phyloP scores from a whole-genome alignment of 2,329 filamentous ascomycete genomes.

The Fusarium tricinctum region DNA sequence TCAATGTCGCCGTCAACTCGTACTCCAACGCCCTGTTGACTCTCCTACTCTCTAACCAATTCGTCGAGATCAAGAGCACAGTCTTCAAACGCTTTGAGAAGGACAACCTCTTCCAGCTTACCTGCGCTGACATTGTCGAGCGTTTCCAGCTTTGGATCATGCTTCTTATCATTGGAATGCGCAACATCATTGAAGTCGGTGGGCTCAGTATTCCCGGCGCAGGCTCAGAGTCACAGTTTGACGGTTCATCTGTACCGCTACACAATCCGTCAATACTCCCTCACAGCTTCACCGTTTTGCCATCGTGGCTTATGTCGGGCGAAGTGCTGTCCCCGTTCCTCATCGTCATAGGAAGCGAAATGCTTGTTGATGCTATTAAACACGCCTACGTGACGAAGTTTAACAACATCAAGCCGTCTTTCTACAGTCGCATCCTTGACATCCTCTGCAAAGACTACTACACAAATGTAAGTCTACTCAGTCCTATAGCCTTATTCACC shows the following conservation, averaged over 20 bases:
- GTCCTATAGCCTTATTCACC: background rate
- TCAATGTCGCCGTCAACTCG: conserved; percentile 98
- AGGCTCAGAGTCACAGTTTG: conserved; percentile 62
- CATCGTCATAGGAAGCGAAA: conserved; percentile 94
- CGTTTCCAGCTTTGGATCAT: conserved; percentile 98
- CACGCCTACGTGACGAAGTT: conserved; percentile 99
- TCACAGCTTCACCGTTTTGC: conserved; percentile 90
- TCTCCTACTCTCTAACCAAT: conserved; percentile 94
- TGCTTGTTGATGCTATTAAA: conserved; percentile 96
- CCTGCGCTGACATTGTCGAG: conserved; percentile 96
- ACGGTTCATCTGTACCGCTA: conserved; percentile 69
- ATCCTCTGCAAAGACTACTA: conserved; percentile 98
- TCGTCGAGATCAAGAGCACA: conserved; percentile 98
- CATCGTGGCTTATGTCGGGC: conserved; percentile 80
- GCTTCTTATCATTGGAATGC: conserved; percentile 93
- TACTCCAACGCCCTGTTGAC: conserved; percentile 97
- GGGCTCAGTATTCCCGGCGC: conserved; percentile 77
- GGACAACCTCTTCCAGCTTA: conserved; percentile 96
- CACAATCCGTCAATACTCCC: conserved; percentile 83
- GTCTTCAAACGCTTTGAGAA: conserved; percentile 99
- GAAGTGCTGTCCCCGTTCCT: conserved; percentile 94
- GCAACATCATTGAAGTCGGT: conserved; percentile 96
- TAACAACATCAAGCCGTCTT: conserved; percentile 92
- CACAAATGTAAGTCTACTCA: conserved; percentile 75
- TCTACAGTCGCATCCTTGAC: conserved; percentile 92